Conservation (phyloP, 169 alveolate genomes). For the Hepatocystis sp. region DNA sequence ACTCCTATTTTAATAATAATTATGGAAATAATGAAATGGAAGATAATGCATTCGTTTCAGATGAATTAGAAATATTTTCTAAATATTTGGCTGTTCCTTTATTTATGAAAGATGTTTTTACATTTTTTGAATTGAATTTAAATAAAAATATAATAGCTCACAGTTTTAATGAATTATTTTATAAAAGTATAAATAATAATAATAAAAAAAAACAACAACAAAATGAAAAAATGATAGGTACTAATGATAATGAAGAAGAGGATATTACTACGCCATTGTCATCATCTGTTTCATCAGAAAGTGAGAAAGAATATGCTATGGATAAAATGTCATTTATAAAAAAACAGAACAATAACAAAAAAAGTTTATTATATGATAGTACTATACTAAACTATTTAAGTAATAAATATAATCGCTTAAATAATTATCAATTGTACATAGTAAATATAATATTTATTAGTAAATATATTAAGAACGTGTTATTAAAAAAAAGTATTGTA, state of each 20-base stretch:
- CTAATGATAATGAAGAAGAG: neutral
- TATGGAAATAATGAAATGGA: constrained; percentile 31
- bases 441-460: constrained; percentile 33
- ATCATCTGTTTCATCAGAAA: constrained; percentile 3
- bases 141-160: constrained; percentile 42
- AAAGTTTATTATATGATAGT: constrained; percentile 49
- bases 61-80: constrained; percentile 33
- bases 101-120: constrained; percentile 72
- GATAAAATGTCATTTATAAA: constrained; percentile 20
- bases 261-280: neutral
- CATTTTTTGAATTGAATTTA: constrained; percentile 60
- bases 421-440: constrained; percentile 42
- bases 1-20: constrained; percentile 46
- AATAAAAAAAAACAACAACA: constrained; percentile 5
- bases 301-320: constrained; percentile 1
- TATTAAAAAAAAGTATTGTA: constrained; percentile 4
- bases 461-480: constrained; percentile 2
- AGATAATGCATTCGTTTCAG: constrained; percentile 53
- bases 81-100: constrained; percentile 62
- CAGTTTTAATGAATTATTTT: constrained; percentile 41
- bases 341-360: constrained; percentile 44
- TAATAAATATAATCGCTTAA: constrained; percentile 22
- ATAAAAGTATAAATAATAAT: neutral
- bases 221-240: neutral
- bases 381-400: constrained; percentile 49